phyloP scores from a whole-genome alignment of 352 stramenopile genomes.

The Phytopythium kandeliae region DNA sequence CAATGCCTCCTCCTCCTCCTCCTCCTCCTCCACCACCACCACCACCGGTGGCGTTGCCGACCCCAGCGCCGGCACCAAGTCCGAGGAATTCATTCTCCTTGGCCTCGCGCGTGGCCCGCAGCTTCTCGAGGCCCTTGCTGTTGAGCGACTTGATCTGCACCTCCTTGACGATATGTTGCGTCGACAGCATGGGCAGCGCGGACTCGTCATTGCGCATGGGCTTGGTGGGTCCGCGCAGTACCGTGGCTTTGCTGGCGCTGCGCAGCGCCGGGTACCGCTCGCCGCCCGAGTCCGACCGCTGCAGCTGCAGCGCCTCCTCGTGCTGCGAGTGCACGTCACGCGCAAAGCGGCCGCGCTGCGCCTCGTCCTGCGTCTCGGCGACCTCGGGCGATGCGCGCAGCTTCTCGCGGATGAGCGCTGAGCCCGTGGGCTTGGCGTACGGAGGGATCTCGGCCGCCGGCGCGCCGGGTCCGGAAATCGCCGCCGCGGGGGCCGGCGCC shows the following conservation, averaged over 20 bases:
- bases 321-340: constrained; percentile 59
- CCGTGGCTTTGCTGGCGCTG: constrained; percentile 53
- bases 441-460: constrained; percentile 47
- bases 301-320: constrained; percentile 76
- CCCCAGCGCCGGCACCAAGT: constrained; percentile 9
- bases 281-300: constrained; percentile 53
- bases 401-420: constrained; percentile 78
- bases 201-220: constrained; percentile 58
- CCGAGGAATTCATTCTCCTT: constrained; percentile 41
- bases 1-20: constrained; percentile 9
- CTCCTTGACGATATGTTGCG: constrained; percentile 80
- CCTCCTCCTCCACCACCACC: too few relatives aligned
- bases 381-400: constrained; percentile 68
- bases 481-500: constrained; percentile 12
- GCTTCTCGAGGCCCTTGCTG: constrained; percentile 77
- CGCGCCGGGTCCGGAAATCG: constrained; percentile 21
- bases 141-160: constrained; percentile 90
- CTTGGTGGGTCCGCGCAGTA: constrained; percentile 54
- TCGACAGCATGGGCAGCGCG: constrained; percentile 41
- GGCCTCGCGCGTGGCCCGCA: constrained; percentile 67
- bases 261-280: constrained; percentile 64
- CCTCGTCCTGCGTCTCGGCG: constrained; percentile 65
- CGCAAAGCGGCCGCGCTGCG: constrained; percentile 56
- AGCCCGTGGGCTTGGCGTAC: constrained; percentile 83
- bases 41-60: constrained; percentile 14